Evolutionary conservation across 805 yeast genomes (phyloP), one percentile per base, ranked within the genome.

Genomic region (Clavispora phyllophila): DNA sequence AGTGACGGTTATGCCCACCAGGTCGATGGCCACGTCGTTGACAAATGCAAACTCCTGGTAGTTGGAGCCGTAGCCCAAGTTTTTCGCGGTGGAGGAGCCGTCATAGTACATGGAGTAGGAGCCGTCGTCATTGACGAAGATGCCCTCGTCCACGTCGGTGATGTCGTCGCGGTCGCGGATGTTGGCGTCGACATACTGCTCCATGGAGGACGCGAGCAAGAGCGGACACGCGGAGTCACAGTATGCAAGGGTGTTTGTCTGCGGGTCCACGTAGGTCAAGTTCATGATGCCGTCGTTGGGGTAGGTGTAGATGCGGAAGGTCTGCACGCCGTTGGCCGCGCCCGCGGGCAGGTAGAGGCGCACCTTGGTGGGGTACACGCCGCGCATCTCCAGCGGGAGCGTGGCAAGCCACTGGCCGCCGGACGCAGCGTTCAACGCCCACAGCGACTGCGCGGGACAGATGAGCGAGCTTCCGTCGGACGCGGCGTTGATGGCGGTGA

Each of bases 221-320:
- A 91, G 66, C 0, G 96, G 95, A 62, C 99, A 93, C 75, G 78
- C 83, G 0, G 96, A 95, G 61, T 89, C 96, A 69, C 99, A 93
- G 56, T 66, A 66, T 13, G 65, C 58, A 3, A 74, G 39, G n/a
- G 70, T 63, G 38, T 83, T 79, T 2, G 87, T 74, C 0, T 57
- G 46, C 3, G 96, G 95, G 57, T 91, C 91, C 18, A 85, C 67
- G 55, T 89, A 93, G 0, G 95, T 80, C 49, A 93, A 61, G 60
- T 93, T 93, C 96, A 93, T 86, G 47, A 91, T 91, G 50, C 97
- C 87, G 51, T 82, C 76, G 10, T 89, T 74, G 0, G 97, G 97
- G 41, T 75, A 65, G 0, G 96, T 81, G 31, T 84, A 66, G 6
- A 93, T 67, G 54, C 96, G 75, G 60, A 90, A 93, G 7, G 73